Base-by-base conservation (phyloP, 768 basidiomycete genomes). In the Gautieria morchelliformis region DNA sequence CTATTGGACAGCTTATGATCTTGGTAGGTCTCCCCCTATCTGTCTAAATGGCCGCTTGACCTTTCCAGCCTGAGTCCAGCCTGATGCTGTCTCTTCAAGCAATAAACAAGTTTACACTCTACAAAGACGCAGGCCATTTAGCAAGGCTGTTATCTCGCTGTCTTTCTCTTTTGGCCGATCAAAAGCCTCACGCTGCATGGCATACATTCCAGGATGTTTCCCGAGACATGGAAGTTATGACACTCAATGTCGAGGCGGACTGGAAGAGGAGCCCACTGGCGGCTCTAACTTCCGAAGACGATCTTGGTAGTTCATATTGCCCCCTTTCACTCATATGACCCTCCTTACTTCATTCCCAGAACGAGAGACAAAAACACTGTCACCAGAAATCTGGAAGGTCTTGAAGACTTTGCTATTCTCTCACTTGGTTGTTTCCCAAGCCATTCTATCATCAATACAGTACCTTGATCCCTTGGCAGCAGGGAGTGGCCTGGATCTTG, bases 371-470 rank as follows among this genome's bases (percentile, higher is more conserved):
- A 75, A 71, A 32, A 72, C 74, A 24, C 59, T 80, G 19, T 66
- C 74, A 2, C 75, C 73, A n/a, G 69, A 74, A 24, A 72, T 83
- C 9, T 92, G 89, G 89, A 71, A 72, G 2, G 74, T 78, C 24
- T 74, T 89, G 63, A 92, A 90, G 68, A 87, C 84, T 0, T 66
- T 89, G 0, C 72, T 92, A n/a, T 92, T 92, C 68, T 78, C 80
- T 27, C 79, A 70, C 3, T 73, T 90, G 45, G 84, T 89, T 83
- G 67, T 91, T 20, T 70, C 79, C 4, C 84, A 89, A 59, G 75
- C 81, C 6, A 71, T 80, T 9, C 74, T 91, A 20, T 76, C 77
- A 8, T 69, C 79, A 1, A 68, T 79, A 5, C 69, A 83, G 24
- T 88, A 78, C 64, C 65, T 79, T 22, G 72, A 77, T 9, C 76